Evolutionary conservation across 2,329 filamentous ascomycete species (phyloP).

Genomic region (Verticillium tricorpus): DNA sequence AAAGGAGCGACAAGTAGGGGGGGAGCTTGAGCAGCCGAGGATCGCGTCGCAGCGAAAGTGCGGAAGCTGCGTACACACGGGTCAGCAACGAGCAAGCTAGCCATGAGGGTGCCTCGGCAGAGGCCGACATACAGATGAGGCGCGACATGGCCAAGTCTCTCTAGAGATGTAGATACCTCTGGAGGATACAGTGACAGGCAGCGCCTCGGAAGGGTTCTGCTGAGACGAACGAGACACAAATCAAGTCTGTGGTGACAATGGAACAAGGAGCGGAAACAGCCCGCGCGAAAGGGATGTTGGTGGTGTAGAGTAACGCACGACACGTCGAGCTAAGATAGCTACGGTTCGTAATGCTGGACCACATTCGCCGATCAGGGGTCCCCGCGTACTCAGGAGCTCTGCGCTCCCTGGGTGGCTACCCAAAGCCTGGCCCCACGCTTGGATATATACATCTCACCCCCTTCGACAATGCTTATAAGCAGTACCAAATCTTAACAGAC

Average conservation of each 20-base stretch:
- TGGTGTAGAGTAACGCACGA: not conserved
- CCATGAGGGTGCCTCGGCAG: not conserved
- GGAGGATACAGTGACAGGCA: not conserved
- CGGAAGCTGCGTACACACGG: constrained; percentile 40
- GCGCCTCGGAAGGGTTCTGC: not conserved
- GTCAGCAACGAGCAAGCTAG: not conserved
- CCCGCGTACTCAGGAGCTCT: not conserved
- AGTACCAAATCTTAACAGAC: not conserved
- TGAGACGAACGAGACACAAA: not conserved
- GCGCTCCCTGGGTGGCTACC: not conserved
- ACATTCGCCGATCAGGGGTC: not conserved
- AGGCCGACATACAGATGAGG: constrained; percentile 41
- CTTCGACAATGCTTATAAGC: not conserved
- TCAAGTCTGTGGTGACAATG: not conserved
- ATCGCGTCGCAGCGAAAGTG: constrained; percentile 71
- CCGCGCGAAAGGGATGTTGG: not conserved
- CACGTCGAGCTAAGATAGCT: not conserved
- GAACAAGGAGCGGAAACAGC: not conserved
- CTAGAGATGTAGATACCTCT: not conserved
- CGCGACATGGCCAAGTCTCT: constrained; percentile 40
- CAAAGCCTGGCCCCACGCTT: not conserved
- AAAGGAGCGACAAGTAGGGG: constrained; percentile 81
- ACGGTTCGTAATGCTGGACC: not conserved
- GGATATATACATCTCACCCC: not conserved
- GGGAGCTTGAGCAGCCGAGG: constrained; percentile 78